phyloP scores from a whole-genome alignment of 257 asterid species.

The Lycium ferocissimum region DNA sequence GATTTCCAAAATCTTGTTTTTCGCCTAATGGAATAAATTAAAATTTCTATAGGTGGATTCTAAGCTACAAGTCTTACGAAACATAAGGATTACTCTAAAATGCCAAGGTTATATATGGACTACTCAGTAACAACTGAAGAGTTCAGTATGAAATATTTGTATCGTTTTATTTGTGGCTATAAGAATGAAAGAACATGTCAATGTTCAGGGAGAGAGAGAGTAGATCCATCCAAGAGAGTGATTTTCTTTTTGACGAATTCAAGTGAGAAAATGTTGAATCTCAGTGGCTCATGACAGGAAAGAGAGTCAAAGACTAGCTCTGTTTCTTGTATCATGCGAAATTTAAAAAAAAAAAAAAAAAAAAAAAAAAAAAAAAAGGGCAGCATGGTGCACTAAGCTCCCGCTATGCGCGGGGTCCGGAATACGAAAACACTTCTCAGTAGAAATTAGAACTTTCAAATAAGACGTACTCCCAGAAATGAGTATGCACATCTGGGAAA shows the following conservation, averaged over 20 bases:
- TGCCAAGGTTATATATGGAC: not conserved
- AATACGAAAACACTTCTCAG: not conserved
- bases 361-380: no score
- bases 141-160: not conserved
- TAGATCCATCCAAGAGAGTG: no score
- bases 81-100: not conserved
- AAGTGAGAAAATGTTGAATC: not conserved
- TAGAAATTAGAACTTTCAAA: not conserved
- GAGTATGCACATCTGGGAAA: not conserved
- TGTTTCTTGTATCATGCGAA: not conserved
- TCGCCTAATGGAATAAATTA: no score
- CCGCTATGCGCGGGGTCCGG: no score
- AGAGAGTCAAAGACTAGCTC: not conserved
- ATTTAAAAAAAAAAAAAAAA: no score
- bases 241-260: no score
- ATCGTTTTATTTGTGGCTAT: not conserved
- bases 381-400: no score
- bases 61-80: not conserved
- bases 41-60: not conserved
- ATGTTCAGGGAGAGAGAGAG: not conserved
- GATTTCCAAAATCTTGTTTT: no score
- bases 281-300: not conserved
- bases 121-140: not conserved
- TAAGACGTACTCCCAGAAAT: not conserved
- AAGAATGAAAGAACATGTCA: not conserved